These are phyloP conservation scores for Metarhizium brunneum DNA, from an alignment of 2,329 filamentous ascomycete genomes.

Conservation along the genomic window DNA sequence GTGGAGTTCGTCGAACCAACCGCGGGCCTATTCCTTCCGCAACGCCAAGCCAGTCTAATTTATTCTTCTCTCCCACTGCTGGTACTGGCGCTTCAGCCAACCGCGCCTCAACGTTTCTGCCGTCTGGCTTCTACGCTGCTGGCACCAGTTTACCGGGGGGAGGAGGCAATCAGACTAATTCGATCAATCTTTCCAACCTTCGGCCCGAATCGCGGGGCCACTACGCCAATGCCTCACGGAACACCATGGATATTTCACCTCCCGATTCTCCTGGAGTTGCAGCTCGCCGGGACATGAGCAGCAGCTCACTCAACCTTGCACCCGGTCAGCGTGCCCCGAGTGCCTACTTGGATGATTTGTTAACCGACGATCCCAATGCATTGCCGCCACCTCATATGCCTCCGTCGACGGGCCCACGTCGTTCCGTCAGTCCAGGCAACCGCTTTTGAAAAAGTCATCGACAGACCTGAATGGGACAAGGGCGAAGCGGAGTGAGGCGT, in stretches of 20 bases:
- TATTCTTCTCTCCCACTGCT: conserved; percentile 92
- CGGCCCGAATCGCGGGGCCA: conserved; percentile 49
- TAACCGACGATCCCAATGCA: conserved; percentile 60
- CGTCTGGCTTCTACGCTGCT: conserved; percentile 83
- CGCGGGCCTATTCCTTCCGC: conserved; percentile 43
- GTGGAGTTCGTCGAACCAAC: conserved; percentile 40
- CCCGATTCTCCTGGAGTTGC: conserved; percentile 54
- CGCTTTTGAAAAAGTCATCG: conserved; percentile 14
- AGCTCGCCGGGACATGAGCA: conserved; percentile 43
- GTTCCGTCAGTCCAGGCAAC: conserved; percentile 14
- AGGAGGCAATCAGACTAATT: conserved; percentile 37
- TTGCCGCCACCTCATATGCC: conserved; percentile 37
- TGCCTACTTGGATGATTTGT: conserved; percentile 81
- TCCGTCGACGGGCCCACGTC: conserved; percentile 9
- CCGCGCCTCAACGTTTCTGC: conserved; percentile 73
- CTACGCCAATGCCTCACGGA: conserved; percentile 27
- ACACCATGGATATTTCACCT: conserved; percentile 42
- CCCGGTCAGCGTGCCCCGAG: conserved; percentile 70
- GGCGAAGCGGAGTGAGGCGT: neutral
- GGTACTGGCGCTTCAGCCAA: conserved; percentile 50
- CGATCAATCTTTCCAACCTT: conserved; percentile 53
- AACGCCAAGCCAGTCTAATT: conserved; percentile 55
- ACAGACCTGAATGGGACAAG: neutral
- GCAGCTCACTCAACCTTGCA: conserved; percentile 51
- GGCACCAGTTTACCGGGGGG: conserved; percentile 43